Conservation (phyloP, 2,329 filamentous ascomycete species). For the Pestalotiopsis fici region DNA sequence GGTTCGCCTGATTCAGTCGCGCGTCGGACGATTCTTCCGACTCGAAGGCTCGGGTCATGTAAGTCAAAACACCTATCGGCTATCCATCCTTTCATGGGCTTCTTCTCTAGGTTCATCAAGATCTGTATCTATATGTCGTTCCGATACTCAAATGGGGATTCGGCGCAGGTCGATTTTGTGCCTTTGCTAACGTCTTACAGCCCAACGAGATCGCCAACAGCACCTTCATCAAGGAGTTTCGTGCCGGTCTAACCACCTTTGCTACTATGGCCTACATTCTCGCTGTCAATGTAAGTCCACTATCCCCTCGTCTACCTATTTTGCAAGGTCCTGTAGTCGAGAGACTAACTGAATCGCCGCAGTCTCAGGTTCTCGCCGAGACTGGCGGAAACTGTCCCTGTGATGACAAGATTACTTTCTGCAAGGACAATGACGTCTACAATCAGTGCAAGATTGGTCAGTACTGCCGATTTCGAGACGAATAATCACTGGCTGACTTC, state of each 20-base stretch:
- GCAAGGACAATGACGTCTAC: constrained; percentile 47
- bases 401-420: constrained; percentile 40
- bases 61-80: constrained; percentile 29
- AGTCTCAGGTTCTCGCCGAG: constrained; percentile 73
- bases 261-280: constrained; percentile 87
- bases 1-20: constrained; percentile 33
- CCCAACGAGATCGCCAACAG: constrained; percentile 67
- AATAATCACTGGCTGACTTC: constrained; percentile 2
- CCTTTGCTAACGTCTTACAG: constrained; percentile 38
- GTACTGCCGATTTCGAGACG: not conserved
- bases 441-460: constrained; percentile 13
- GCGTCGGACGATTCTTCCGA: constrained; percentile 59
- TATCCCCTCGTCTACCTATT: not conserved
- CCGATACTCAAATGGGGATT: not conserved
- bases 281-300: constrained; percentile 59
- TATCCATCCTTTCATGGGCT: not conserved
- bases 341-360: constrained; percentile 15
- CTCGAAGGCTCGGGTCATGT: constrained; percentile 67
- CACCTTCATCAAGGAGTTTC: constrained; percentile 75
- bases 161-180: not conserved
- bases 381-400: constrained; percentile 79
- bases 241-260: constrained; percentile 79
- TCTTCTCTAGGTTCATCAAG: not conserved
- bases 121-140: not conserved
- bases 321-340: not conserved